Base-by-base conservation (phyloP, 139 green algal species). In the Haematococcus lacustris region DNA sequence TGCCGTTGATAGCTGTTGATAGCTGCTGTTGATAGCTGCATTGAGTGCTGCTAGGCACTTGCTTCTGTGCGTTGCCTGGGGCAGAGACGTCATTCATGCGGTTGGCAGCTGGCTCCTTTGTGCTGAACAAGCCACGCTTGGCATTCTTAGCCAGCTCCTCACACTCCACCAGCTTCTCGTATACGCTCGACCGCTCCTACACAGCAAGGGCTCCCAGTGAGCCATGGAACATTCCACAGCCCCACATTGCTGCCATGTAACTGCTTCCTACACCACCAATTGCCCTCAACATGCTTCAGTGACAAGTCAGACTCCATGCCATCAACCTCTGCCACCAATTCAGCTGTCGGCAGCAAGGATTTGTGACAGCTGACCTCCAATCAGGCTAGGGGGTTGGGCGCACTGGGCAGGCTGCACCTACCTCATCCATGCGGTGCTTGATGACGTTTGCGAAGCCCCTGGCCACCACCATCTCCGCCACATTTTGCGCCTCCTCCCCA, bases 71-170 rank as follows among this genome's bases (percentile, higher is more conserved):
- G 43, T 71, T 84, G 40, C 90, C 86, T 4, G 88, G 86, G 51
- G 53, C 3, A 28, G 85, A 93, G 2, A 97, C 76, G 76, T 98
- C 94, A 75, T 98, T 98, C 64, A 94, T 43, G 51, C 87, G 79
- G 74, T 89, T 88, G 39, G 73, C 70, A 0, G 90, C 66, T 1
- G 91, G 78, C 70, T 93, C 85, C 85, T 94, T 96, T 70, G 51
- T 70, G 60, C 76, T 88, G 83, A 95, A 90, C 51, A 97, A 38
- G 40, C 92, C 94, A 37, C 83, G 73, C 83, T 88, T 88, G 71
- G 80, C 76, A 30, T 53, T 9, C 43, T 53, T 53, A 17, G 88
- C 91, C 67, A 80, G 76, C 67, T 90, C 86, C 86, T 98, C 94
- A 7, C 90, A 89, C 34, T 87, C 88, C 66, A 97, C 51, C 72